Conservation (phyloP, 768 basidiomycete genomes). For the Scleroderma citrinum region DNA sequence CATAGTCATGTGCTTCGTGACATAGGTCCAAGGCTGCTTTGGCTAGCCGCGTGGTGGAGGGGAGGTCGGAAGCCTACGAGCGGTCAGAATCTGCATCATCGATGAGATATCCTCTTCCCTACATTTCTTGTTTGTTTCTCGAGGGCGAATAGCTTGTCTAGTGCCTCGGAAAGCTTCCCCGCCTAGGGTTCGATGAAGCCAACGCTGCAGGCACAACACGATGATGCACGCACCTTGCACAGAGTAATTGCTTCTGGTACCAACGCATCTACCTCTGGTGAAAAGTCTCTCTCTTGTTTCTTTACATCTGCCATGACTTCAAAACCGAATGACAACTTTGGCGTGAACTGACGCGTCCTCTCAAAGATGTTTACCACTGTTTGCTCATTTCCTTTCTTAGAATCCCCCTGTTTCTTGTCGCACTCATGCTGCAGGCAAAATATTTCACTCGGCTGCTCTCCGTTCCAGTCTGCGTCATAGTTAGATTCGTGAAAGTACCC, state of each 20-base stretch:
- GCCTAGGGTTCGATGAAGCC: conserved; percentile 40
- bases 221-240: conserved; percentile 54
- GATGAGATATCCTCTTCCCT: conserved; percentile 16
- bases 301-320: conserved; percentile 72
- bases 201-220: conserved; percentile 3
- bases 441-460: conserved; percentile 24
- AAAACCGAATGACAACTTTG: conserved; percentile 25
- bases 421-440: conserved; percentile 11
- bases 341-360: conserved; percentile 52
- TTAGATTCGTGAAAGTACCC: conserved; percentile 35
- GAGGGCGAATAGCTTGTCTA: conserved; percentile 82
- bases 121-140: conserved; percentile 99
- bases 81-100: conserved; percentile 1
- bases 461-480: conserved; percentile 28
- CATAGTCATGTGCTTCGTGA: conserved; percentile 66
- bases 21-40: conserved; percentile 66
- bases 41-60: conserved; percentile 85
- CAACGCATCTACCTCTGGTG: conserved; percentile 72
- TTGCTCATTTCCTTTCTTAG: conserved; percentile 20
- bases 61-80: conserved; percentile 82
- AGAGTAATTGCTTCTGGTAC: conserved; percentile 62
- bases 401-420: conserved; percentile 14
- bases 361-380: conserved; percentile 44
- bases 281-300: conserved; percentile 85
- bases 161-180: conserved; percentile 75